Conservation (phyloP, 2,329 filamentous ascomycete species). For the Rhinocladiella similis region DNA sequence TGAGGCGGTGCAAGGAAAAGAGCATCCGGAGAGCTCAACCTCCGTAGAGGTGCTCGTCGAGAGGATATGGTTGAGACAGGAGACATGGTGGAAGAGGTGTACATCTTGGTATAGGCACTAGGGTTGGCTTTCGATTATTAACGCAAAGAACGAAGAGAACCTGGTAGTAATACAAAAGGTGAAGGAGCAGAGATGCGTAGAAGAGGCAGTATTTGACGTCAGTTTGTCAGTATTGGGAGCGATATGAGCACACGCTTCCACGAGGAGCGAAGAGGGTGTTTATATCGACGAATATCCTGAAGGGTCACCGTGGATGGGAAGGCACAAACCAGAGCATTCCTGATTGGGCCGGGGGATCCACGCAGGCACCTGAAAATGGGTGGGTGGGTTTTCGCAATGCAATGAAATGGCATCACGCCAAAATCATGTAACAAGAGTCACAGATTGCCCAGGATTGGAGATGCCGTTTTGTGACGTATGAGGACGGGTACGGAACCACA, state of each 20-base stretch:
- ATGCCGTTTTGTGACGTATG: conserved; percentile 4
- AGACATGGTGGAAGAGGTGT: neutral
- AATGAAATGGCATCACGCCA: neutral
- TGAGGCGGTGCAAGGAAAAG: conserved; percentile 26
- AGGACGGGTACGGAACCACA: neutral
- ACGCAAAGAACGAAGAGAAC: neutral
- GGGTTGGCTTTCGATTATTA: neutral
- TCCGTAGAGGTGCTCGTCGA: conserved; percentile 4
- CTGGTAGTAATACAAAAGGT: neutral
- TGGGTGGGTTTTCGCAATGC: neutral
- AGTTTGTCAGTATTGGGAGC: no score
- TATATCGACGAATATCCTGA: neutral
- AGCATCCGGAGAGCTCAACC: conserved; percentile 10
- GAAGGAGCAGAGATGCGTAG: neutral
- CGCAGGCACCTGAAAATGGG: no score
- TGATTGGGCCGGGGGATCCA: conserved; percentile 1
- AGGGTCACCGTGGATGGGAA: neutral
- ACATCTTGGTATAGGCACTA: neutral
- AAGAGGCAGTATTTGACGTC: neutral
- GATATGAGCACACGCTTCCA: neutral
- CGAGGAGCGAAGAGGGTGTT: neutral
- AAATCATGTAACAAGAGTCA: neutral
- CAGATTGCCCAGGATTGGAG: neutral
- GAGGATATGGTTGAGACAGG: neutral
- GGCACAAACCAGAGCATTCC: neutral